Evolutionary conservation across 768 basidiomycete species (phyloP), one percentile per base, ranked within the genome.

Genomic region (Termitomyces titanicus): DNA sequence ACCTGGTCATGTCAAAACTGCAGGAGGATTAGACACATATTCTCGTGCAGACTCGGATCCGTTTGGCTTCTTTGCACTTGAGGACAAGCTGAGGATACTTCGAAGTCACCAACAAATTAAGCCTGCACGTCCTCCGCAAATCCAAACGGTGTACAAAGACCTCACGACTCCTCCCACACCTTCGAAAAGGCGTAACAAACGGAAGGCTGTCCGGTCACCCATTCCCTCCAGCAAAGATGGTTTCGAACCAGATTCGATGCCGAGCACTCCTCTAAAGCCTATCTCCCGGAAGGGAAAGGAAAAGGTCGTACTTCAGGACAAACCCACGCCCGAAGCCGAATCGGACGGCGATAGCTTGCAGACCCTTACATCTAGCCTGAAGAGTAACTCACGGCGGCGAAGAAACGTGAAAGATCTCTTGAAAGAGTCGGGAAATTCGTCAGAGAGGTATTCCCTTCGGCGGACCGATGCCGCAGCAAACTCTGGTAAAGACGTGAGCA

Each of bases 21-120:
- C 47, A 18, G 53, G 43, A 29, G 49, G 17, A n/a, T 24, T 40
- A 34, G 66, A 61, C 31, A 53, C 47, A 47, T 51, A 58, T 34
- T 38, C 62, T 5, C 59, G 58, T 24, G 59, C 64, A 9, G 66
- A 60, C 31, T 79, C 79, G 0, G 82, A 84, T 56, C 82, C 81
- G 0, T 84, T 84, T 56, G 83, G 82, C 0, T 83, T 84, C 57
- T 70, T 81, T 31, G 79, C 81, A 17, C 73, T 80, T 0, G 82
- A 84, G 63, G 73, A 71, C 48, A 78, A 74, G 47, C 63, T 83
- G 57, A 80, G 79, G 60, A 72, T 50, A n/a, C n/a, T 56, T 13
- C 25, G 33, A 22, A 33, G 18, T n/a, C 49, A 38, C 12, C 31
- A 38, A 53, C 50, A 66, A 55, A 22, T 43, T 59, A 20, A 34